phyloP scores from a whole-genome alignment of 768 basidiomycete species.

The Erythrobasidium yunnanense region DNA sequence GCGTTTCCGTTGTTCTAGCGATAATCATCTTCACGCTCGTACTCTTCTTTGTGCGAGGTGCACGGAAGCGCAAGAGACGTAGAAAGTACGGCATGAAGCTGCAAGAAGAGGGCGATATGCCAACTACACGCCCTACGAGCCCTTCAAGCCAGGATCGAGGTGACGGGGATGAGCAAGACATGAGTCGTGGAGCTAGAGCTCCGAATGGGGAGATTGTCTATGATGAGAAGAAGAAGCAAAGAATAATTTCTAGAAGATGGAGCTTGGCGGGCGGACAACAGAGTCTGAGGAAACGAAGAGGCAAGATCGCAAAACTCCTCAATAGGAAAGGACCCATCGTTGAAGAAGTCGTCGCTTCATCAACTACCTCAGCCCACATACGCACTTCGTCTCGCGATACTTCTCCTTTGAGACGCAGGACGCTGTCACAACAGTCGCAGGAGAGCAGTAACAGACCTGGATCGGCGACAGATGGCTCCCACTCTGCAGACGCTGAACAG shows the following conservation, averaged over 20 bases:
- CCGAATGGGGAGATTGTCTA: neutral
- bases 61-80: neutral
- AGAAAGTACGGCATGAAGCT: neutral
- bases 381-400: no score
- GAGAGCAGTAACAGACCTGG: no score
- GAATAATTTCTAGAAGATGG: constrained; percentile 12
- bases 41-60: neutral
- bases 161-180: neutral
- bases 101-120: constrained; percentile 11
- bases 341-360: neutral
- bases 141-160: no score
- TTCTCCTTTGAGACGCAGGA: no score
- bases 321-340: neutral
- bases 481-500: no score
- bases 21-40: constrained; percentile 12
- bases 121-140: no score
- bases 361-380: no score
- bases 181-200: neutral
- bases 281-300: neutral
- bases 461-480: no score
- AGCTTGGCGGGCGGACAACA: neutral
- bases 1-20: constrained; percentile 14
- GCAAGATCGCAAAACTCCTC: constrained; percentile 5
- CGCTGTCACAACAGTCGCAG: no score
- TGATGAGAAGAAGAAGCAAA: neutral